Evolutionary conservation across 2,329 filamentous ascomycete genomes (phyloP).

Genomic region (Aspergillus aculeatinus): DNA sequence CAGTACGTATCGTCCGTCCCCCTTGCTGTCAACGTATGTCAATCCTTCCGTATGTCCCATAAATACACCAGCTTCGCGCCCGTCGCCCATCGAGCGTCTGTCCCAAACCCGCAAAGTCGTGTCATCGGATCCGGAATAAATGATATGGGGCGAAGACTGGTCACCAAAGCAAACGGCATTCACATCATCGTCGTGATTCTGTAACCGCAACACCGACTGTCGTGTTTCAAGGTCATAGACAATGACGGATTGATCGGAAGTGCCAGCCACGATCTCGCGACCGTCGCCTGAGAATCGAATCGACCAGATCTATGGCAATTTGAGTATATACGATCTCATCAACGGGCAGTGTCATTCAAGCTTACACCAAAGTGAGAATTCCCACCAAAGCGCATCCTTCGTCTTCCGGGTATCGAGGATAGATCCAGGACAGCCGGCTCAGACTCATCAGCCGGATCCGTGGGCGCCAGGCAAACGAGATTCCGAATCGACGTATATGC

Average conservation of each 20-base stretch:
- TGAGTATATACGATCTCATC: not conserved
- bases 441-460: constrained; percentile 76
- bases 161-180: constrained; percentile 97
- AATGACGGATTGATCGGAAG: constrained; percentile 73
- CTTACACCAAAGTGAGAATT: constrained; percentile 47
- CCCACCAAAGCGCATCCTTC: constrained; percentile 37
- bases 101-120: constrained; percentile 96
- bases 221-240: constrained; percentile 90
- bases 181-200: constrained; percentile 82
- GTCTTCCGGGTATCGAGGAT: constrained; percentile 48
- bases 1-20: constrained; percentile 83
- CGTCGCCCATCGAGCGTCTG: constrained; percentile 65
- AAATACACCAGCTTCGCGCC: constrained; percentile 64
- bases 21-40: constrained; percentile 75
- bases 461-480: constrained; percentile 80
- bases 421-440: constrained; percentile 81
- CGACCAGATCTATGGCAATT: constrained; percentile 69
- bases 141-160: constrained; percentile 80
- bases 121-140: constrained; percentile 96
- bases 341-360: not conserved
- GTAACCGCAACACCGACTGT: constrained; percentile 69
- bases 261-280: constrained; percentile 85
- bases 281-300: constrained; percentile 91
- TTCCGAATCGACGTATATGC: constrained; percentile 88
- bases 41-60: constrained; percentile 65